These are phyloP conservation scores for Sparassis latifolia DNA, from an alignment of 1,284 basidiomycete species.

Conservation along the genomic window DNA sequence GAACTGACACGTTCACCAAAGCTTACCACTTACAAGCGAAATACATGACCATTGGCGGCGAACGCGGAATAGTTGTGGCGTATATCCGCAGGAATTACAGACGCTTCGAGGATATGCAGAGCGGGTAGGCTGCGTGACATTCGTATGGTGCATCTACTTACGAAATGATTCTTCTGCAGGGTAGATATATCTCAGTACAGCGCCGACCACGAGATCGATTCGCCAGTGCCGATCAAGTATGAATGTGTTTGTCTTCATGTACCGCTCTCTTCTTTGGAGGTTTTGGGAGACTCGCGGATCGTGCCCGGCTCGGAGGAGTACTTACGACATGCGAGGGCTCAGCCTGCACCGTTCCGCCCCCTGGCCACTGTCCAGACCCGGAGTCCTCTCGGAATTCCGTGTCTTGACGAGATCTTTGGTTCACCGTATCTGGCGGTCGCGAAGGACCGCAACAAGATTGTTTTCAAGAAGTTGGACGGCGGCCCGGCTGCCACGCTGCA, in stretches of 20 bases:
- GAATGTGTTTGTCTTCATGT: slow-evolving; percentile 43
- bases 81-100: slow-evolving; percentile 36
- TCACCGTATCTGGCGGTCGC: slow-evolving; percentile 39
- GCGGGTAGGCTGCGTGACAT: too few species aligned
- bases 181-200: slow-evolving; percentile 42
- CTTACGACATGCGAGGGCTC: slow-evolving; percentile 27
- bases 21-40: slow-evolving; percentile 57
- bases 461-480: slow-evolving; percentile 39
- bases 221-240: slow-evolving; percentile 42
- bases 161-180: slow-evolving; percentile 17
- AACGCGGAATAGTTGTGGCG: slow-evolving; percentile 52
- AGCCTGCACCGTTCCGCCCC: slow-evolving; percentile 35
- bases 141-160: too few species aligned
- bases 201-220: slow-evolving; percentile 39
- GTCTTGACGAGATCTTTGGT: slow-evolving; percentile 40
- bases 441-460: slow-evolving; percentile 36
- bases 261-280: slow-evolving; percentile 43
- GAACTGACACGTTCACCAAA: slow-evolving; percentile 42
- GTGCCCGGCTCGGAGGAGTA: slow-evolving; percentile 35
- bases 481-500: slow-evolving; percentile 22
- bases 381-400: slow-evolving; percentile 32
- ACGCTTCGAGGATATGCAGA: slow-evolving; percentile 6
- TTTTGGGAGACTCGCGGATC: slow-evolving; percentile 40
- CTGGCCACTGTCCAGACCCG: slow-evolving; percentile 34
- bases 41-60: slow-evolving; percentile 45